Evolutionary conservation across 257 asterid species (phyloP), one percentile per base, ranked within the genome.

Genomic region (Verbena officinalis): DNA sequence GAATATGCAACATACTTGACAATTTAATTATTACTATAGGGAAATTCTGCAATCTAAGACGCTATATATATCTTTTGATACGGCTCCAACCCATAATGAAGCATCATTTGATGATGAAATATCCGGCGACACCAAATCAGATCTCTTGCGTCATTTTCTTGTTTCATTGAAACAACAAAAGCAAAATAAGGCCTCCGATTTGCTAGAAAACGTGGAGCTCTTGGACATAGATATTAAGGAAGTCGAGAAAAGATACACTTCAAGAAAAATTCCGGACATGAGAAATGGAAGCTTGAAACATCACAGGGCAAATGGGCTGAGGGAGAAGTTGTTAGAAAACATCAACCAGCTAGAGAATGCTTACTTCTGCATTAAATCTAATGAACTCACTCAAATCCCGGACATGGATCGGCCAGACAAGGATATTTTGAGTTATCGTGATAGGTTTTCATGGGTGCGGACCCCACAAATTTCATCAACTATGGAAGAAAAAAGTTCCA

Each of bases 11-110:
- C 23, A 27, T 33, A 38, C 50, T 51, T 64, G 31, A 42, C 27
- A 4, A 30, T 52, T 50, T 11, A 43, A 34, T 55, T 16, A 4
- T 16, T 48, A 31, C 55, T 20, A 19, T 59, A 81, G 92, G 74
- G 83, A 85, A 51, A 76, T 85, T 53, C 60, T 85, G 34, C 72
- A 78, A 56, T 80, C 75, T 50, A 83, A 82, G 71, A 38, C 74
- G 57, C 45, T 85, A 23, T 12, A 6, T 38, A 78, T 55, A 62
- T 51, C 13, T 40, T 27, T 49, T 1, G 16, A 5, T 14, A 40
- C 59, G 5, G 50, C 14, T 27, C 4, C 2, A 4, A 17, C 30
- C 45, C 44, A 20, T 23, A 69, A 61, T 34, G 80, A 69, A 55
- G 60, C 55, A 36, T 52, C 73, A 21, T 52, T 15, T 58, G 20